Evolutionary conservation across 169 alveolate species (phyloP), one percentile per base, ranked within the genome.

Genomic region (Plasmodium sp.): DNA sequence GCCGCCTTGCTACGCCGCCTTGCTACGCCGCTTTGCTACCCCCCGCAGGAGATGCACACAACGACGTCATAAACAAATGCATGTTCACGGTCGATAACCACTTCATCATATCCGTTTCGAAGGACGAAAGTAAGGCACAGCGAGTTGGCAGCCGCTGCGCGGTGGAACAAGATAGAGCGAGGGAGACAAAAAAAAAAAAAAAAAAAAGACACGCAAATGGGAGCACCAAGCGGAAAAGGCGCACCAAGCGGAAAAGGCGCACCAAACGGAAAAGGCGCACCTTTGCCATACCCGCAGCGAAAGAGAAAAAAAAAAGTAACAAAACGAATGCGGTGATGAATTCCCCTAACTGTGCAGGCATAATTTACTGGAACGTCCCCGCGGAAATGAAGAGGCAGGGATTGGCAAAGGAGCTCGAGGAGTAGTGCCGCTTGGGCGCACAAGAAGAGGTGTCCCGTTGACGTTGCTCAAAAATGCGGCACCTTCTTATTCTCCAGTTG

Each of bases 301-400:
- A 14, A 6, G 58, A 2, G 2, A 16, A 81, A 81, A 81, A 81
- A 22, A 22, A 22, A 36, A 16, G 33, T 51, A 51, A 51, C 62
- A 51, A 14, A 51, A 51, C 22, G 22, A 14, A 51, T 51, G 62
- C 62, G 22, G 6, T 7, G 62, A 51, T 3, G 18, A 71, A 36
- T 83, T 43, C 33, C 74, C 73, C 48, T n/a, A 62, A 83, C 54
- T 83, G 62, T 62, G 67, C 92, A 84, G 93, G 93, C 62, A 84
- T 84, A 73, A 84, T 84, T 43, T 84, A 84, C 75, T 84, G 93
- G 93, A 84, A 54, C 31, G 81, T 84, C 3, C 93, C 93, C 5
- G 58, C 48, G 36, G 93, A 84, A 51, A 84, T 75, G 79, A 84
- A 73, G 83, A 82, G 74, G 58, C 51, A 43, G 36, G 81, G 54